These are phyloP conservation scores for Kalanchoe fedtschenkoi DNA, from an alignment of 164 flowering plant genomes.

Conservation along the genomic window DNA sequence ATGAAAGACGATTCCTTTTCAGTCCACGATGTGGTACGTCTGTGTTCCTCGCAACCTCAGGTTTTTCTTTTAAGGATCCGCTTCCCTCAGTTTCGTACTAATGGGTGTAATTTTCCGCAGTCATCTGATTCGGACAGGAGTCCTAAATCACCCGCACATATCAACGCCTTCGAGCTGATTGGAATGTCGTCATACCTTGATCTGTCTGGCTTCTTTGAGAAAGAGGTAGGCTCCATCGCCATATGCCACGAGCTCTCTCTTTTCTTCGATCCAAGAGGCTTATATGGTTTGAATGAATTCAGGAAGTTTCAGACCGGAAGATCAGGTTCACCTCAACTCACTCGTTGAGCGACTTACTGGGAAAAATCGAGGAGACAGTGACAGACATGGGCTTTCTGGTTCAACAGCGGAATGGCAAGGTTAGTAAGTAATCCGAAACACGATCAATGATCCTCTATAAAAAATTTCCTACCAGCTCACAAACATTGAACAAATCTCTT, in stretches of 20 bases:
- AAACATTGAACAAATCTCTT: background rate
- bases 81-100: background rate
- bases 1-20: slow-evolving; percentile 49
- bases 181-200: slow-evolving; percentile 94
- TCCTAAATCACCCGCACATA: slow-evolving; percentile 41
- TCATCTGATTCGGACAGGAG: slow-evolving; percentile 35
- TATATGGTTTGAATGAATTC: slow-evolving; percentile 9
- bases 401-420: slow-evolving; percentile 69
- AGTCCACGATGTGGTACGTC: slow-evolving; percentile 36
- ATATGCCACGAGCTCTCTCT: too few relatives aligned
- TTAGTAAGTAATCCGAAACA: slow-evolving; percentile 21
- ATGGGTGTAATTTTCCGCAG: slow-evolving; percentile 14
- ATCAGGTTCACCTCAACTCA: slow-evolving; percentile 76
- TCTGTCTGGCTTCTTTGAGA: slow-evolving; percentile 94
- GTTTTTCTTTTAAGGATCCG: too few relatives aligned
- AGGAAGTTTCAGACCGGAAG: slow-evolving; percentile 90
- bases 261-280: too few relatives aligned
- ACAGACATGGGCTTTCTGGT: slow-evolving; percentile 70
- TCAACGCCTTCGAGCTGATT: slow-evolving; percentile 92
- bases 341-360: slow-evolving; percentile 55
- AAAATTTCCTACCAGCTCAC: background rate
- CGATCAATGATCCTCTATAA: too few relatives aligned
- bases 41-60: background rate
- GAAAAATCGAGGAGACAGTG: slow-evolving; percentile 55
- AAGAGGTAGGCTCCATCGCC: too few relatives aligned